Conservation (phyloP, 2,329 filamentous ascomycete species). For the Penicillium rolfsii region DNA sequence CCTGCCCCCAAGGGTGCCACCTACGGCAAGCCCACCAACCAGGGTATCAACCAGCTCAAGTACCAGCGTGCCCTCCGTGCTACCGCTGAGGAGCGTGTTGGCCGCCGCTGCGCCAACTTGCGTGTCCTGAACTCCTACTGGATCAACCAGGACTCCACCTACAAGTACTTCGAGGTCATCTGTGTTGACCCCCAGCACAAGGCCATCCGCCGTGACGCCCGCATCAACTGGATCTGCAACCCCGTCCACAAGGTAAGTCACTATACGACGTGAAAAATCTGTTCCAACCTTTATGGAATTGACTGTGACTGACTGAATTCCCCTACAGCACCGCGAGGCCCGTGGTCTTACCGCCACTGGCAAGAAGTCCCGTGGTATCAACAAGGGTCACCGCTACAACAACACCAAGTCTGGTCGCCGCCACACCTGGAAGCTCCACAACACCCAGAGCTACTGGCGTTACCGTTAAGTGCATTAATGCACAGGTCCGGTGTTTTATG, state of each 20-base stretch:
- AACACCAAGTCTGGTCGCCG: conserved; percentile 95
- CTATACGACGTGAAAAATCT: background rate
- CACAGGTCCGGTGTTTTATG: conserved; percentile 33
- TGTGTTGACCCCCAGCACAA: conserved; percentile 99
- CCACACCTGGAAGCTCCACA: conserved; percentile 99
- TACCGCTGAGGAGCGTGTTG: conserved; percentile 99
- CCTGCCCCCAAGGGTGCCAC: conserved; percentile 97
- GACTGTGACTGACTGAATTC: conserved; percentile 27
- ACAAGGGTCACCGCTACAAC: conserved; percentile 99
- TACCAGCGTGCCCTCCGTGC: conserved; percentile 99
- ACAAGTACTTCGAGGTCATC: conserved; percentile 99
- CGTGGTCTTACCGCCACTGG: conserved; percentile 97
- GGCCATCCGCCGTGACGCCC: conserved; percentile 97
- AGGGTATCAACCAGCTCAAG: conserved; percentile 99
- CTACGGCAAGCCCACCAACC: conserved; percentile 99
- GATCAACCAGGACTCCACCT: conserved; percentile 99
- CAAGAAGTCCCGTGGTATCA: conserved; percentile 99
- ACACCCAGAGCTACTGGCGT: conserved; percentile 98
- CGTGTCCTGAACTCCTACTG: conserved; percentile 99
- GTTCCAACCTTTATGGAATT: background rate
- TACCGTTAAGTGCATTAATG: conserved; percentile 69
- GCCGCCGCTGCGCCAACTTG: conserved; percentile 97
- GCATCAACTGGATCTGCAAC: conserved; percentile 99
- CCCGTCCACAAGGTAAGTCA: conserved; percentile 83
- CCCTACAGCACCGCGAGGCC: conserved; percentile 81